Base-by-base conservation (phyloP, 2,329 filamentous ascomycete genomes). In the Aspergillus costaricaensis region DNA sequence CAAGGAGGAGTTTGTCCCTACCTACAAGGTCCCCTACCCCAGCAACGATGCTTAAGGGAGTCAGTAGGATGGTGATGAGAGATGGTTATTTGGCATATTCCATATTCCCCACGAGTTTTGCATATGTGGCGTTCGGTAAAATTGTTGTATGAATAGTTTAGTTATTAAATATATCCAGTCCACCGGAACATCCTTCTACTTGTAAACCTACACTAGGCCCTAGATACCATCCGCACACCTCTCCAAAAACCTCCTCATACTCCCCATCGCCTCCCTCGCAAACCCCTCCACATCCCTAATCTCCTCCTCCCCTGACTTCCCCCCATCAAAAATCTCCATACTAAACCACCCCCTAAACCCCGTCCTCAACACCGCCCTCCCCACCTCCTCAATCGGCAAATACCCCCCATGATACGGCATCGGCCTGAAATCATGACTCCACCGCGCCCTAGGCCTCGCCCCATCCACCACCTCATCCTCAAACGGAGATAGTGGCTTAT, bases 1-100 rank as follows among this genome's bases (percentile, higher is more conserved):
- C 70, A 91, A 91, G 85, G 90, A 92, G 82, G 90, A 92, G 80
- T 92, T 91, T 69, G 78, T 80, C 62, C 79, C 85, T 3, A 88
- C 85, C 36, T 82, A 83, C 36, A 81, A 82, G 74, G 87, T 92
- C 32, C 74, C 75, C 55, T 92, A 92, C 74, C 87, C 88, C 19
- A 91, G 88, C 78, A 92, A 92, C 75, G 87, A 44, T 21, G 41
- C 41, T 21, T 44, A 30, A 4, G 10, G 6, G 14, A 12, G 4
- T 36, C 12, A 36, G 32, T 15, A 6, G 32, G 12, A 23, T 14
- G 19, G 19, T 44, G 41, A 44, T 44, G 41, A 44, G 41, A 23
- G 41, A 44, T 44, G 41, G 17, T 44, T 44, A 14, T 9, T 44
- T 44, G 41, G 41, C 41, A 44, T 23, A 23, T 19, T 44, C 41